Percentiles rank a stretch among this genome's conserved stretches.
Conservation (phyloP, 2,329 filamentous ascomycete species). For the Sclerotinia minor region DNA sequence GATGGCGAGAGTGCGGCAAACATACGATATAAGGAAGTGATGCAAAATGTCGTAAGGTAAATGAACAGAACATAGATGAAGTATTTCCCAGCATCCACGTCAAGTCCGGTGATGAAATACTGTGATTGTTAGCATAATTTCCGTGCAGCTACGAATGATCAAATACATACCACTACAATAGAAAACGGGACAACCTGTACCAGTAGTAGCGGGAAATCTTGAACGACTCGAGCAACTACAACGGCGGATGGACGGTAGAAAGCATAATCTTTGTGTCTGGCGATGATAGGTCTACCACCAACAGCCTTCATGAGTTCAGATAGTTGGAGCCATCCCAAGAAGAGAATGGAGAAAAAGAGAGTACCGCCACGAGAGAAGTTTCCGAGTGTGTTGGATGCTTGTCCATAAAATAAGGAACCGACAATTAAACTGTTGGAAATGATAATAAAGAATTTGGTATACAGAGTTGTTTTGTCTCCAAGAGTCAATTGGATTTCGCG, state of each 20-base stretch:
- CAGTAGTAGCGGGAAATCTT: slow-evolving; percentile 62
- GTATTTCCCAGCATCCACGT: slow-evolving; percentile 61
- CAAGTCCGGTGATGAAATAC: slow-evolving; percentile 64
- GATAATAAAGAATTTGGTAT: slow-evolving; percentile 79
- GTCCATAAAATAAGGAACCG: slow-evolving; percentile 74
- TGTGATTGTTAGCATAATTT: not conserved
- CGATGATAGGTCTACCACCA: slow-evolving; percentile 67
- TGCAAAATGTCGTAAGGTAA: slow-evolving; percentile 60
- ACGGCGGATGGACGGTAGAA: slow-evolving; percentile 71
- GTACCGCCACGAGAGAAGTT: slow-evolving; percentile 64
- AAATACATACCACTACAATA: slow-evolving; percentile 46
- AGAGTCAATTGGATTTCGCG: slow-evolving; percentile 78
- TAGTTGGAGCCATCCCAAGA: slow-evolving; percentile 71
- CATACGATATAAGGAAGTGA: slow-evolving; percentile 67
- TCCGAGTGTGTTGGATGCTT: slow-evolving; percentile 58
- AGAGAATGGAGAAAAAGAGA: slow-evolving; percentile 66
- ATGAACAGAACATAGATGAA: slow-evolving; percentile 67
- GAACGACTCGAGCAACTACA: slow-evolving; percentile 60
- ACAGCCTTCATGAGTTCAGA: slow-evolving; percentile 78
- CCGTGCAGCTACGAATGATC: not conserved
- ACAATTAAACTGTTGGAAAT: slow-evolving; percentile 73
- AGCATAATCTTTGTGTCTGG: slow-evolving; percentile 65
- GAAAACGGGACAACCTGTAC: slow-evolving; percentile 60
- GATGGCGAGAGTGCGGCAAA: slow-evolving; percentile 63
- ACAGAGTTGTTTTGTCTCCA: slow-evolving; percentile 72